These are phyloP conservation scores for Paramecium sonneborni DNA, from an alignment of 73 alveolate species.

Conservation along the genomic window DNA sequence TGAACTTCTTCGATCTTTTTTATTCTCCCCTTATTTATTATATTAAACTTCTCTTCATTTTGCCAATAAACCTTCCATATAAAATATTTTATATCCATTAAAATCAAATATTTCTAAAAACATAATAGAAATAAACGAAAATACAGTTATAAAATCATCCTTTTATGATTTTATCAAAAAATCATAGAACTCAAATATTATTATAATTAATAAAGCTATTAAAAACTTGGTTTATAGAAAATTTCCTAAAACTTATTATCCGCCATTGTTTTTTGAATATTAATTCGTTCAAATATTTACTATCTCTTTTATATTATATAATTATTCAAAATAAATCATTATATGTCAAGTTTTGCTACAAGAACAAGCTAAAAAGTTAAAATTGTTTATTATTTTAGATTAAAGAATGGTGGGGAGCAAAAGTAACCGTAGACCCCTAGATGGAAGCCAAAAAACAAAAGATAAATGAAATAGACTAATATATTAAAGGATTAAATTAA, in stretches of 20 bases:
- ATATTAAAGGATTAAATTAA: neutral
- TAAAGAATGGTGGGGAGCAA: conserved; percentile 48
- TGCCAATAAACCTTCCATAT: no score
- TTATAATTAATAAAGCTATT: no score
- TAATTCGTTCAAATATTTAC: no score
- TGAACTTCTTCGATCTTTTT: no score
- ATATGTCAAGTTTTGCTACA: neutral
- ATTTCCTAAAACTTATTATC: no score
- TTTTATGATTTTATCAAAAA: neutral
- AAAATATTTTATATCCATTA: no score
- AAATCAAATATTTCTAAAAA: neutral
- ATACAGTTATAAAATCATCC: neutral
- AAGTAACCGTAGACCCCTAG: neutral
- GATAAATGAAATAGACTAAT: neutral
- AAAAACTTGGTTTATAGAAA: no score
- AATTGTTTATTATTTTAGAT: neutral
- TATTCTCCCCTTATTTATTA: no score
- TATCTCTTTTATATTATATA: neutral
- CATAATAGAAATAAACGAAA: neutral
- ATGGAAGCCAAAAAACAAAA: neutral
- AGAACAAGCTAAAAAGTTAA: neutral
- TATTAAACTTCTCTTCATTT: no score
- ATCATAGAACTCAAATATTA: no score
- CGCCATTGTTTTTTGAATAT: no score
- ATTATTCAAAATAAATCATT: neutral